Base-by-base conservation (phyloP, 2,329 filamentous ascomycete genomes). In the Eurotiales sp. region DNA sequence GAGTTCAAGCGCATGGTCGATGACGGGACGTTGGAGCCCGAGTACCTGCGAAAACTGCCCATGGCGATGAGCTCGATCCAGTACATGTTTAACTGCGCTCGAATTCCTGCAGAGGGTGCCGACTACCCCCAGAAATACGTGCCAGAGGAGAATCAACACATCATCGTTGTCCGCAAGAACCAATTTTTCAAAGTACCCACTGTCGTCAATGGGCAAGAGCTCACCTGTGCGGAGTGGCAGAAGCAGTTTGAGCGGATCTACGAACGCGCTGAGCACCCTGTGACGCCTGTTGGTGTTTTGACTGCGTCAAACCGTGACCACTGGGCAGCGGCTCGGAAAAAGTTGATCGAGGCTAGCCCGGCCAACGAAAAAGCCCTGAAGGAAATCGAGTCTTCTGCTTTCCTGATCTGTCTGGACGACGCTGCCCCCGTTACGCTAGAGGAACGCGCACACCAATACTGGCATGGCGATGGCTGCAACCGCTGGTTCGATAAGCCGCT, bases 31-130 rank as follows among this genome's bases (percentile, higher is more conserved):
- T 78, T 99, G 47, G 93, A 99, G 77, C 93, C 93, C 21, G 93
- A 99, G 74, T 97, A 96, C 76, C 96, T 99, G 90, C 95, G 95
- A 78, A 91, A 90, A 74, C 81, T 95, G 54, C 93, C 93, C 54
- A 92, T 97, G 66, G 93, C 91, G 72, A 99, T 99, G 93, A 90
- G 90, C 78, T 93, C 89, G 67, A 97, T 96, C 78, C 79, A 96
- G 76, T 97, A 86, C 82, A 99, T 99, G 93, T 99, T 99, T 82
- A 97, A 99, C 74, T 84, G 83, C 72, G 88, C 83, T 71, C 86
- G 93, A 61, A 85, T 97, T 36, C 86, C 92, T 25, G 87, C 87
- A 49, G 86, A 86, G 64, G 87, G 89, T 11, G 81, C 84, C 29
- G 93, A 99, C 68, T 83, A 89, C 65, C 87, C 88, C 8, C 77